Evolutionary conservation across 345 rosid species (phyloP), one percentile per base, ranked within the genome.

Genomic region (Eucalyptus decipiens): DNA sequence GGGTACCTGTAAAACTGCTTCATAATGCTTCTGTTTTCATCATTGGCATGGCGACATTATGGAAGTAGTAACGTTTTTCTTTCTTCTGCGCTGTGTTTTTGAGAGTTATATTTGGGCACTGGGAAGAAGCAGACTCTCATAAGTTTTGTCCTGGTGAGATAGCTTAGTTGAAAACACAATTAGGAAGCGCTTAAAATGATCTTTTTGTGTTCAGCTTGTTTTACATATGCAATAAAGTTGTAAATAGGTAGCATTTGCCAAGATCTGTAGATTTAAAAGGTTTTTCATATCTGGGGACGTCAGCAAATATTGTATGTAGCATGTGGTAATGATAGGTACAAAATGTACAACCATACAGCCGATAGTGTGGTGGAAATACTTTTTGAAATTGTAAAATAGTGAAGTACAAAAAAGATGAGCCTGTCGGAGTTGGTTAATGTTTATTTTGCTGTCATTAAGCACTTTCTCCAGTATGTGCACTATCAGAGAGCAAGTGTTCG

Each of bases 1-100:
- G 91, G 90, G 43, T 91, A 37, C 88, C 90, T 30, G 37, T 87
- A 23, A 90, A 87, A 47, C 87, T 88, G 32, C 83, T 90, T 65
- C 89, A 90, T 6, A 87, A 90, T 90, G 91, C 89, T n/a, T 91
- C 72, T 87, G 89, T 88, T 4, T 89, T 90, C 88, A 87, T 88
- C 58, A 11, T 80, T 19, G 87, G 37, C 37, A 37, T 37, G 37
- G 87, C 1, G 87, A 88, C 80, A 88, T n/a, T 7, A 80, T 40
- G 37, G 89, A 50, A 50, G 54, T 50, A 88, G 67, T 48, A 28
- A 67, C 80, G 11, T 67, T 67, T 67, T 67, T 67, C 40, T 37
- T 49, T 86, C 51, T 42, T 69, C 80, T 17, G 80, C 42, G 32
- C 12, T 6, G 42, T 32, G 23, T 17, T 32, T 67, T 67, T 65